These are phyloP conservation scores for Lanmaoa pseudosensibilis DNA, from an alignment of 768 basidiomycete species.

Conservation along the genomic window DNA sequence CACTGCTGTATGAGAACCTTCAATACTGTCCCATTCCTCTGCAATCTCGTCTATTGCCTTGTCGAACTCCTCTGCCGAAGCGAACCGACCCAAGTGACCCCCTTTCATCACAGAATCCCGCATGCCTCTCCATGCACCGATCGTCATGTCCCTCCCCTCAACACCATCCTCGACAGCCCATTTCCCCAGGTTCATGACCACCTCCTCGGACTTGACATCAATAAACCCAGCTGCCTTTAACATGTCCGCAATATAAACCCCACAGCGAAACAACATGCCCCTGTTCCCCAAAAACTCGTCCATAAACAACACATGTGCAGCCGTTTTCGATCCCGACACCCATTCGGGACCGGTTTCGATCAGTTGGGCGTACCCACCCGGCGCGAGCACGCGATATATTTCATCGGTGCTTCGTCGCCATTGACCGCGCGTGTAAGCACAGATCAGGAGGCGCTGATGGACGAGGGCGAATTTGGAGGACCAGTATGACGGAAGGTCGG, in stretches of 20 bases:
- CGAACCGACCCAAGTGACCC: constrained; percentile 15
- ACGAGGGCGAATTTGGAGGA: constrained; percentile 31
- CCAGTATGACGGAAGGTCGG: constrained; percentile 33
- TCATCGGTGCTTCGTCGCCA: constrained; percentile 30
- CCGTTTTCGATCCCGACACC: constrained; percentile 14
- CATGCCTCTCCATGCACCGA: constrained; percentile 26
- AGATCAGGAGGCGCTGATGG: constrained; percentile 34
- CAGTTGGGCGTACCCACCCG: constrained; percentile 36
- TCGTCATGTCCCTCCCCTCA: constrained; percentile 13
- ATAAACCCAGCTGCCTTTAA: constrained; percentile 20
- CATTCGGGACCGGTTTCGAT: constrained; percentile 26
- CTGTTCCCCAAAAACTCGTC: constrained; percentile 10
- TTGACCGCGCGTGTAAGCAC: constrained; percentile 28
- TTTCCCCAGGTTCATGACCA: constrained; percentile 20
- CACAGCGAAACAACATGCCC: constrained; percentile 11
- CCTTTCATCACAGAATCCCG: constrained; percentile 22
- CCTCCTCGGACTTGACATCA: constrained; percentile 19
- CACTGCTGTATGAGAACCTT: constrained; percentile 12
- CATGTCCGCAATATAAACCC: constrained; percentile 19
- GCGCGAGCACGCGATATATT: constrained; percentile 32
- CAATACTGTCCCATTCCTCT: constrained; percentile 27
- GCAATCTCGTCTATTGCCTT: constrained; percentile 13
- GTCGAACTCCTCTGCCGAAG: constrained; percentile 22
- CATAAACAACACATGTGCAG: constrained; percentile 5
- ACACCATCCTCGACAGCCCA: constrained; percentile 28